phyloP scores from a whole-genome alignment of 257 asterid species.

The Asclepias syriaca region DNA sequence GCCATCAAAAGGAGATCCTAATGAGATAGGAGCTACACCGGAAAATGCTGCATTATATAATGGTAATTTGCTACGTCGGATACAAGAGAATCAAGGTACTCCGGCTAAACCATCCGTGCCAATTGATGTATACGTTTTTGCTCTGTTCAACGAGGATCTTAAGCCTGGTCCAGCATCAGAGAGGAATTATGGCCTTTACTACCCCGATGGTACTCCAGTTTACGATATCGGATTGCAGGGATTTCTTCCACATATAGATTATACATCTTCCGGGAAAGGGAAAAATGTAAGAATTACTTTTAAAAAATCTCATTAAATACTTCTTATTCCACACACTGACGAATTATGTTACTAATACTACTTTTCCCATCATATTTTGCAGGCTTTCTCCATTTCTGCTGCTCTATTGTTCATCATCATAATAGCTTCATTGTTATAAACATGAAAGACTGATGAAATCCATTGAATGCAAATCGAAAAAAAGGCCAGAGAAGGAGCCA shows the following conservation, averaged over 20 bases:
- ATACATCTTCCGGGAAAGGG: conserved; percentile 39
- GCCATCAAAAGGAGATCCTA: conserved; percentile 79
- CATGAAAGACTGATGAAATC: conserved; percentile 15
- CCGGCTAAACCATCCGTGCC: conserved; percentile 70
- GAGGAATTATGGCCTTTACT: conserved; percentile 83
- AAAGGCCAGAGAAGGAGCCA: conserved; percentile 13
- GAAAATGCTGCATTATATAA: conserved; percentile 69
- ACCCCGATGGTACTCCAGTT: conserved; percentile 81
- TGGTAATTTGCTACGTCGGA: conserved; percentile 52
- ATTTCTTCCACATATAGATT: conserved; percentile 55
- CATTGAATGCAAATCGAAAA: conserved; percentile 14
- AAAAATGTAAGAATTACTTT: conserved; percentile 35
- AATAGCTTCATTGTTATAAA: conserved; percentile 24
- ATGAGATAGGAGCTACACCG: conserved; percentile 71
- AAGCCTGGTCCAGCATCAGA: conserved; percentile 89
- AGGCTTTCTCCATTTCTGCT: conserved; percentile 28
- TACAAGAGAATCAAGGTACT: conserved; percentile 55
- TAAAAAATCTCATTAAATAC: neutral
- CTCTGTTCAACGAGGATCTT: conserved; percentile 79
- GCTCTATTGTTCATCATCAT: conserved; percentile 21
- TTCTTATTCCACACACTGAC: neutral
- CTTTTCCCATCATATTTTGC: conserved; percentile 19
- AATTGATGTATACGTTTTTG: conserved; percentile 68
- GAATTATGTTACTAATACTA: conserved; percentile 4
- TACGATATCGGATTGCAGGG: conserved; percentile 65